Base-by-base conservation (phyloP, 164 flowering plant genomes). In the Aristolochia fimbriata region DNA sequence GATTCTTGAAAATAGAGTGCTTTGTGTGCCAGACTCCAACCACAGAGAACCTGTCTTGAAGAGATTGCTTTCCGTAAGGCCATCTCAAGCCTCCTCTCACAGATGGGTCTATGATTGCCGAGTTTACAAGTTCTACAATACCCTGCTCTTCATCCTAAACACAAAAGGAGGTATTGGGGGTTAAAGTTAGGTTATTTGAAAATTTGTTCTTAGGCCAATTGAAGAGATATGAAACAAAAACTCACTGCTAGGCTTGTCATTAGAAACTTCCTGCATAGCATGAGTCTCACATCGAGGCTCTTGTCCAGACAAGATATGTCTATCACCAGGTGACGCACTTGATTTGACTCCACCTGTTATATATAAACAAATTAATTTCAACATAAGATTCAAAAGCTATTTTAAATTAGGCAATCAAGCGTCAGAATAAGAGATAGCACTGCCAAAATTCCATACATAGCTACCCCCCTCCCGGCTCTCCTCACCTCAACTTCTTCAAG, bases 1-100 rank as follows among this genome's bases (percentile, higher is more conserved):
- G 66, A 48, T 52, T 72, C 19, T 31, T 59, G 68, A 73, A 82
- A 55, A 66, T 0, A 64, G 62, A 74, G 23, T 62, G 30, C 62
- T 55, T 67, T 25, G 67, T 77, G 73, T 84, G 85, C 85, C 83
- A 82, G 55, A 60, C 71, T 0, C 78, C 81, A 48, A 71, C 61
- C 23, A 84, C 73, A 30, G 56, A 57, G 65, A 58, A 82, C 66
- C 76, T 60, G 60, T 68, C 75, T 0, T 80, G 81, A 24, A 64
- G 61, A 65, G 74, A 57, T 24, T 72, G 73, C 68, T 77, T 76
- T 45, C 83, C 82, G 19, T 73, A 50, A 45, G 87, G 76, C 90
- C 90, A 84, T 69, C 83, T 71, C 49, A 84, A 59, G 10, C 85
- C 83, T 23, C 87, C 87, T 69, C 68, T 79, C 22, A 72, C 74